phyloP scores from a whole-genome alignment of 345 rosid species.

The Laguncularia racemosa region DNA sequence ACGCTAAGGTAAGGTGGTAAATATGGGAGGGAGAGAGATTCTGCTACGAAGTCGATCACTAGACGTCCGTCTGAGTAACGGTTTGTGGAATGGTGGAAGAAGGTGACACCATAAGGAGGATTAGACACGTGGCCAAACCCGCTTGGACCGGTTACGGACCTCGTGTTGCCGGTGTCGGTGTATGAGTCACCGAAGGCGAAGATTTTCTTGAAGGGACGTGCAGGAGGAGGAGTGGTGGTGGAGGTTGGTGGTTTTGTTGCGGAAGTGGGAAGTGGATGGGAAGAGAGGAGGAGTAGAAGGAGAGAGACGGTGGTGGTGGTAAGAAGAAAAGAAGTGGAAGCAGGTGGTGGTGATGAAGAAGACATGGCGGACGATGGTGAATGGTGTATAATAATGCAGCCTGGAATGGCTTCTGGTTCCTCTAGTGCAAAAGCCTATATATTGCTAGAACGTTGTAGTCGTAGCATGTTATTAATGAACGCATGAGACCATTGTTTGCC shows the following conservation, averaged over 20 bases:
- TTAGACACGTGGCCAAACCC: slow-evolving; percentile 79
- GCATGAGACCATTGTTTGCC: no score
- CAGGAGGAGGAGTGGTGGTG: background rate
- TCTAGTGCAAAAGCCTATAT: no score
- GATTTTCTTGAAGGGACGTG: slow-evolving; percentile 30
- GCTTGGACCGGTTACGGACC: slow-evolving; percentile 48
- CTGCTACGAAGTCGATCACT: slow-evolving; percentile 71
- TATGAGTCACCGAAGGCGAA: slow-evolving; percentile 24
- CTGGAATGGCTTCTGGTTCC: no score
- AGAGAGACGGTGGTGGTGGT: background rate
- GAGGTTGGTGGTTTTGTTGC: slow-evolving; percentile 3
- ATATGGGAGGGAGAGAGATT: slow-evolving; percentile 56
- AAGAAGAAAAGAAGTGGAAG: background rate
- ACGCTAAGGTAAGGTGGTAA: slow-evolving; percentile 56
- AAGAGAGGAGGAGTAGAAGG: slow-evolving; percentile 9
- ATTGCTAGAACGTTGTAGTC: no score
- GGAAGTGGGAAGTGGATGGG: background rate
- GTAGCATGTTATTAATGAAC: no score
- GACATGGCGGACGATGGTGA: slow-evolving; percentile 5
- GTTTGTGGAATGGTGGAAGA: slow-evolving; percentile 52
- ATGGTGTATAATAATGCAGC: no score
- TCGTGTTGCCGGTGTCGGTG: slow-evolving; percentile 95
- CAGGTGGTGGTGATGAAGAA: background rate
- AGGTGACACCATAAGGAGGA: slow-evolving; percentile 64
- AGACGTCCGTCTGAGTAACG: slow-evolving; percentile 40